These are phyloP conservation scores for Symmetrospora coprosmae DNA, from an alignment of 768 basidiomycete species.

Conservation along the genomic window DNA sequence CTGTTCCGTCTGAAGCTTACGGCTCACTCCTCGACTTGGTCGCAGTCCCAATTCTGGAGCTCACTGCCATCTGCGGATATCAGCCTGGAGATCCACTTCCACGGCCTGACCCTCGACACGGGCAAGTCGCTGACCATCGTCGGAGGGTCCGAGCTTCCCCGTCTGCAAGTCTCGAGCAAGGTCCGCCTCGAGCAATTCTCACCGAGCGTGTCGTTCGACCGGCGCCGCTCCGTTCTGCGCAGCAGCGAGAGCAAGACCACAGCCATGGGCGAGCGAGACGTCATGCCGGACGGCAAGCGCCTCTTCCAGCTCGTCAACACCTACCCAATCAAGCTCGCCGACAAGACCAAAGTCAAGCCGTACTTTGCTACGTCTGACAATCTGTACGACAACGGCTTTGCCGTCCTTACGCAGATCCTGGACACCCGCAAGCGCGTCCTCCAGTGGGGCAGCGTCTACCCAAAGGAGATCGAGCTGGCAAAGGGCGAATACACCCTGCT, in stretches of 20 bases:
- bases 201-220: slow-evolving; percentile 15
- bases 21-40: too few species aligned
- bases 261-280: not conserved
- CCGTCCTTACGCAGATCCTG: not conserved
- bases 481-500: slow-evolving; percentile 22
- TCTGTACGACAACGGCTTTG: slow-evolving; percentile 21
- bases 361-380: slow-evolving; percentile 5
- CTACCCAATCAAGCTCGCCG: slow-evolving; percentile 19
- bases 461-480: slow-evolving; percentile 16
- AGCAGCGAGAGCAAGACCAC: slow-evolving; percentile 5
- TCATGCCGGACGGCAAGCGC: slow-evolving; percentile 5
- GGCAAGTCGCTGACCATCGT: not conserved
- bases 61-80: slow-evolving; percentile 1
- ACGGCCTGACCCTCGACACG: slow-evolving; percentile 2
- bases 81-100: slow-evolving; percentile 10
- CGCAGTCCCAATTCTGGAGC: slow-evolving; percentile 12
- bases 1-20: too few species aligned
- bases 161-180: slow-evolving; percentile 1
- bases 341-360: slow-evolving; percentile 14
- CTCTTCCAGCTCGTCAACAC: slow-evolving; percentile 20
- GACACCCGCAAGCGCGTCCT: not conserved
- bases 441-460: slow-evolving; percentile 6
- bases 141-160: not conserved
- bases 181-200: slow-evolving; percentile 11
- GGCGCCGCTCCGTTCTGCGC: not conserved